These are phyloP conservation scores for Epicoccum sorghinum DNA, from an alignment of 2,329 filamentous ascomycete species.

Conservation along the genomic window DNA sequence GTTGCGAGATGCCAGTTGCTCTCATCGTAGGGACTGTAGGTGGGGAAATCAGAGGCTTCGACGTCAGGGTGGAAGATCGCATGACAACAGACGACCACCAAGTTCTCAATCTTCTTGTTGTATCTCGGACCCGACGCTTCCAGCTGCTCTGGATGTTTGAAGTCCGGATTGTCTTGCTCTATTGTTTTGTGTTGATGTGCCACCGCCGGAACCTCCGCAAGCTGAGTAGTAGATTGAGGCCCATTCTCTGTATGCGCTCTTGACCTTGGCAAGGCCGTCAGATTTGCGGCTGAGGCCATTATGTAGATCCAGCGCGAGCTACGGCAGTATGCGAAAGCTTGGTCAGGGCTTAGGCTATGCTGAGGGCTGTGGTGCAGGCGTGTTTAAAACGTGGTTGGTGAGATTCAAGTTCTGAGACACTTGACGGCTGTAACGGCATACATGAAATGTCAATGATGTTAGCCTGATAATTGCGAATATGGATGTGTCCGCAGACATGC, in stretches of 20 bases:
- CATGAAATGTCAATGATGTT: background rate
- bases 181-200: background rate
- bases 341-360: slow-evolving; percentile 1
- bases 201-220: slow-evolving; percentile 10
- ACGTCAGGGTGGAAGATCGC: slow-evolving; percentile 66
- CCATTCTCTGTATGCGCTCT: slow-evolving; percentile 21
- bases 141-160: slow-evolving; percentile 35
- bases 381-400: slow-evolving; percentile 10
- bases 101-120: slow-evolving; percentile 49
- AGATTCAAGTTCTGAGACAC: background rate
- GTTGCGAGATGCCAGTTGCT: slow-evolving; percentile 69
- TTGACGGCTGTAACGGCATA: slow-evolving; percentile 9
- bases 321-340: slow-evolving; percentile 17
- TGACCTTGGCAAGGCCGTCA: slow-evolving; percentile 40
- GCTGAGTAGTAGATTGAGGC: slow-evolving; percentile 14
- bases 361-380: slow-evolving; percentile 4
- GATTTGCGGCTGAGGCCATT: slow-evolving; percentile 42
- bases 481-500: background rate
- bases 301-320: background rate
- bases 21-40: slow-evolving; percentile 43
- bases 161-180: slow-evolving; percentile 24
- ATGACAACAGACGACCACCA: slow-evolving; percentile 85
- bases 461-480: background rate
- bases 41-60: slow-evolving; percentile 31
- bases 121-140: slow-evolving; percentile 35